These are phyloP conservation scores for Ophiognomonia clavigignenti-juglandacearum DNA, from an alignment of 2,329 filamentous ascomycete species.

Conservation along the genomic window DNA sequence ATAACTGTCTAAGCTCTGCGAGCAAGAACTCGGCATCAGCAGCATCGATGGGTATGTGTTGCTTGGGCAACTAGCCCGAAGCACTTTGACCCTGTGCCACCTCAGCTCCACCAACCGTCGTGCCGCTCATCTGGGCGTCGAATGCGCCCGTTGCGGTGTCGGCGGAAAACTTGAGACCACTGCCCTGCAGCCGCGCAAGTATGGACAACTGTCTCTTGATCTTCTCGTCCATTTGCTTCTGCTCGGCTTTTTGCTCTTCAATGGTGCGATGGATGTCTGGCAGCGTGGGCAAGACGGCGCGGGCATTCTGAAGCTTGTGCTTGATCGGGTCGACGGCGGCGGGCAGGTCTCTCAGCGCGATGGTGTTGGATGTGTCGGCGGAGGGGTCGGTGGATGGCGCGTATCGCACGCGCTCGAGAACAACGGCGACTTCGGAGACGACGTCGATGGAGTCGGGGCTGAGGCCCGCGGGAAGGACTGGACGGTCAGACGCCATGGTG, in stretches of 20 bases:
- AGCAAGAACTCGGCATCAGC: background rate
- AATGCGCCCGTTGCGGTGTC: conserved; percentile 21
- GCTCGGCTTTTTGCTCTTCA: conserved; percentile 68
- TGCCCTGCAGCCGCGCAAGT: conserved; percentile 48
- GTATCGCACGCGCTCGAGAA: conserved; percentile 69
- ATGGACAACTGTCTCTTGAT: conserved; percentile 59
- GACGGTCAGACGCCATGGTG: conserved; percentile 20
- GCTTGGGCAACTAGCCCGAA: conserved; percentile 10
- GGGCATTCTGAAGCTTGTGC: conserved; percentile 76
- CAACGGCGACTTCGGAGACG: conserved; percentile 72
- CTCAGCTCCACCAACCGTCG: conserved; percentile 33
- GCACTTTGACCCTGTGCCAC: conserved; percentile 27
- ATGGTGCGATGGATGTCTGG: conserved; percentile 66
- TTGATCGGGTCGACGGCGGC: conserved; percentile 74
- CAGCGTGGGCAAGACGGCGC: conserved; percentile 58
- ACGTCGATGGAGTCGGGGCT: conserved; percentile 81
- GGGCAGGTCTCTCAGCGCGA: conserved; percentile 68
- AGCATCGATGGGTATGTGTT: conserved; percentile 1
- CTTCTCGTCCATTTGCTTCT: conserved; percentile 58
- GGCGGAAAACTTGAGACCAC: conserved; percentile 37
- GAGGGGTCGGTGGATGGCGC: conserved; percentile 30
- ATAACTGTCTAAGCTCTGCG: background rate
- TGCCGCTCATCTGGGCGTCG: conserved; percentile 15
- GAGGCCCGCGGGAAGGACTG: conserved; percentile 59
- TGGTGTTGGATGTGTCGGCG: conserved; percentile 22